A percentile compares a stretch with the other conserved stretches of the same genome.
These are phyloP conservation scores for Flaveria trinervia DNA, from an alignment of 129 eudicot species.

Conservation along the genomic window DNA sequence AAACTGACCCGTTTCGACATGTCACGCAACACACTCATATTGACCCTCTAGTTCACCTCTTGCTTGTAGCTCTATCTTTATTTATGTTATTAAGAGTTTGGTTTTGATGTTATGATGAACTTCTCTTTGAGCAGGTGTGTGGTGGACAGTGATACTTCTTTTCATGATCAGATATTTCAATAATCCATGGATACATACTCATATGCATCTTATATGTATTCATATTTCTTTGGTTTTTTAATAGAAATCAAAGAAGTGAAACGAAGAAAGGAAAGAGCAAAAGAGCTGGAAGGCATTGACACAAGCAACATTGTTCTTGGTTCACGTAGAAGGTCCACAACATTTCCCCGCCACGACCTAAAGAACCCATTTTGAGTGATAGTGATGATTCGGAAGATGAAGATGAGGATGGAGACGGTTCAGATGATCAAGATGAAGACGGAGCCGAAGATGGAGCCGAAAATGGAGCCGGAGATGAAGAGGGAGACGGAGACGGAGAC, in stretches of 20 bases:
- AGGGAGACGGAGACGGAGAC: too few species aligned
- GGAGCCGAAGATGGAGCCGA: slow-evolving; percentile 37
- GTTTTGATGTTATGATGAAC: slow-evolving; percentile 2
- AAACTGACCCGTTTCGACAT: too few species aligned
- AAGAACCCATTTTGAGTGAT: slow-evolving; percentile 40
- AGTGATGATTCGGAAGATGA: slow-evolving; percentile 37
- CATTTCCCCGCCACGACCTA: slow-evolving; percentile 76
- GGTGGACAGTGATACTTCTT: neutral
- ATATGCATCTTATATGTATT: neutral
- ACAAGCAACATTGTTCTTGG: slow-evolving; percentile 82
- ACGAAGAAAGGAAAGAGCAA: slow-evolving; percentile 85
- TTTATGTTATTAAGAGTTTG: neutral
- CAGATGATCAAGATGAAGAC: slow-evolving; percentile 38
- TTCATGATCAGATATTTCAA: neutral
- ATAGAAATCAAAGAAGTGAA: slow-evolving; percentile 85
- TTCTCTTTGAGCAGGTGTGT: neutral
- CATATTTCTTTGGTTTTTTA: slow-evolving; percentile 10
- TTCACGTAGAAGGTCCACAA: slow-evolving; percentile 72
- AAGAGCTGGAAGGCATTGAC: slow-evolving; percentile 97
- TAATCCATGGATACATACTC: neutral
- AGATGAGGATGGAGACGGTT: slow-evolving; percentile 35
- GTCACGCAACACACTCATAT: too few species aligned
- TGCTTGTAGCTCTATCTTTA: too few species aligned
- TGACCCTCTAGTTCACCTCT: too few species aligned
- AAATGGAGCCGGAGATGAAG: slow-evolving; percentile 33